A percentile compares a stretch with the other conserved stretches of the same genome.
These are phyloP conservation scores for Hysterangium stoloniferum DNA, from an alignment of 768 basidiomycete species.

Conservation along the genomic window DNA sequence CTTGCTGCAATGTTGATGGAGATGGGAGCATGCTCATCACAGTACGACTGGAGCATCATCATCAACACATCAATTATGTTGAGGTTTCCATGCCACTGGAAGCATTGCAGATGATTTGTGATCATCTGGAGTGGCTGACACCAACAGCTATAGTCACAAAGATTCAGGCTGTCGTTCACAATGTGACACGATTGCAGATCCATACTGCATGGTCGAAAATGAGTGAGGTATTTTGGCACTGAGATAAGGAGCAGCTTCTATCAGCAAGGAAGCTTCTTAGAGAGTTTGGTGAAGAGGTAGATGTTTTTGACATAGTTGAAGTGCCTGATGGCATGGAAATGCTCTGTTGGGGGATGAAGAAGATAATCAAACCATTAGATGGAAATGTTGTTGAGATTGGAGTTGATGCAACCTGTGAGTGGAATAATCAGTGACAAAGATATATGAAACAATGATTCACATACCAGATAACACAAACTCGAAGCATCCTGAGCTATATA, in stretches of 20 bases:
- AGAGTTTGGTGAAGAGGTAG: conserved; percentile 18
- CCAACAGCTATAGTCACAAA: conserved; percentile 24
- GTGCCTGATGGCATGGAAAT: not conserved
- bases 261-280: conserved; percentile 20
- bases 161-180: conserved; percentile 26
- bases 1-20: not conserved
- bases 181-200: conserved; percentile 19
- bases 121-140: not conserved
- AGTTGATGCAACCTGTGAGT: conserved; percentile 18
- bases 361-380: not conserved
- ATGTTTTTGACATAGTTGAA: conserved; percentile 12
- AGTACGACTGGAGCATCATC: not conserved
- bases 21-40: not conserved
- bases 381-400: conserved; percentile 15
- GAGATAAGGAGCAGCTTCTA: conserved; percentile 18
- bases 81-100: not conserved
- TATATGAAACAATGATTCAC: not conserved
- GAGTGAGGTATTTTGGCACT: conserved; percentile 22
- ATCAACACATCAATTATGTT: not conserved
- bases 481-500: conserved; percentile 20
- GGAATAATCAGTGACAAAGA: too few species aligned
- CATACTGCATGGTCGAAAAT: conserved; percentile 22
- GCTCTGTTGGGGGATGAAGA: conserved; percentile 13
- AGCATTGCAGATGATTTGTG: not conserved
- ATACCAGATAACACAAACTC: conserved; percentile 16